Evolutionary conservation across 345 rosid genomes (phyloP), one percentile per base, ranked within the genome.

Genomic region (Combretum micranthum): DNA sequence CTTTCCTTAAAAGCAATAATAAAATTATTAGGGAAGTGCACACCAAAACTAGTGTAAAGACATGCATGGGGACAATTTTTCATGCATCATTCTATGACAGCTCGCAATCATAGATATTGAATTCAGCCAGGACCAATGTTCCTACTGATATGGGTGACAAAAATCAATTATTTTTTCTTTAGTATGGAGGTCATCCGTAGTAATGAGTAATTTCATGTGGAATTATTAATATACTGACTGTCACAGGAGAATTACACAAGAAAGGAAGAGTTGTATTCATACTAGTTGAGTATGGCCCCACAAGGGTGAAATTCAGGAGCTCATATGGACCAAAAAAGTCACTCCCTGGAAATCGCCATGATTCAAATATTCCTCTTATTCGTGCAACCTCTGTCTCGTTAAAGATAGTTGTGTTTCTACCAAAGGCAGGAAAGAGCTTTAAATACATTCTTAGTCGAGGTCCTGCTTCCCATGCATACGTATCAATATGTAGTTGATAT

Each of bases 311-410:
- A 76, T 83, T 82, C 67, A 91, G 96, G 67, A 91, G 82, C 72
- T 88, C 98, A 65, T 84, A 91, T 3, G 98, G 98, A 70, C 98
- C 96, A 68, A 76, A 84, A 3, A 81, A 64, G 74, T 83, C 80
- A 47, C 51, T 69, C 44, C 69, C 49, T 54, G 57, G 75, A 71
- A 91, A 86, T 1, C 5, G 18, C 98, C 96, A 91, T 20, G 92
- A 71, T 32, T 79, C 65, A 56, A 70, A 87, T 26, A 67, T 75
- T 57, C 32, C 61, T 69, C 75, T 71, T 65, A 91, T 76, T 60
- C 84, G 77, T 61, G 47, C 66, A 64, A 91, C 88, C 77, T 91
- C 96, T 42, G 81, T 80, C 45, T 12, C 57, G 74, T 84, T 71
- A 68, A 86, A 88, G 15, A 39, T 65, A 68, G 50, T 64, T 17